These are phyloP conservation scores for Ustilago lituana DNA, from an alignment of 1,284 basidiomycete genomes.

Conservation along the genomic window DNA sequence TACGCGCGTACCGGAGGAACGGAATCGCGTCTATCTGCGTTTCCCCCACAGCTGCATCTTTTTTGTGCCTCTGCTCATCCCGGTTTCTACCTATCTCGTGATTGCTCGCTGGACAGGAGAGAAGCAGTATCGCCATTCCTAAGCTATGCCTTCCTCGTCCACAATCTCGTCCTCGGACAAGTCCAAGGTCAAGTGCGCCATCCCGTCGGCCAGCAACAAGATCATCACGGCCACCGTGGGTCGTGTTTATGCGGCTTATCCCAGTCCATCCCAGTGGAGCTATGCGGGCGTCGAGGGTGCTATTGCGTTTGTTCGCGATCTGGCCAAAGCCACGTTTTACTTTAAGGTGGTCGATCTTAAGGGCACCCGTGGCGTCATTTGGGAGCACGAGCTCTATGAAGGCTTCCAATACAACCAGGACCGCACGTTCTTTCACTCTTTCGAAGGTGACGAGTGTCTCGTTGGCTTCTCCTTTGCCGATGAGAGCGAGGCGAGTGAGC, in stretches of 20 bases:
- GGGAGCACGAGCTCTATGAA: conserved; percentile 92
- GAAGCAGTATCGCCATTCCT: conserved; percentile 52
- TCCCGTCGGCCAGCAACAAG: conserved; percentile 61
- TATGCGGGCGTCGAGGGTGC: conserved; percentile 64
- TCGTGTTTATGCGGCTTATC: conserved; percentile 62
- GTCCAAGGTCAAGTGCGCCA: conserved; percentile 63
- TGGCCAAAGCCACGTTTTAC: conserved; percentile 49
- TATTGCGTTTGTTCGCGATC: conserved; percentile 61
- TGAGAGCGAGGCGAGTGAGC: conserved; percentile 84
- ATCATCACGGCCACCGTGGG: conserved; percentile 65
- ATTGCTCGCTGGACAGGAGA: conserved; percentile 64
- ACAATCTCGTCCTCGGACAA: conserved; percentile 63
- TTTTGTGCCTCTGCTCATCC: conserved; percentile 58
- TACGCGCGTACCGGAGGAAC: background rate
- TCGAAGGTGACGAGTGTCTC: conserved; percentile 87
- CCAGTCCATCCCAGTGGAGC: conserved; percentile 51
- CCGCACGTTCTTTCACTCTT: conserved; percentile 91
- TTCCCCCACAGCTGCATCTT: conserved; percentile 52
- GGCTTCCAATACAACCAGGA: conserved; percentile 86
- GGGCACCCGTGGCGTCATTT: conserved; percentile 86
- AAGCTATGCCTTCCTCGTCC: conserved; percentile 58
- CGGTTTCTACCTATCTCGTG: conserved; percentile 57
- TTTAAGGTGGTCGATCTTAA: conserved; percentile 63
- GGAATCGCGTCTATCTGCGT: conserved; percentile 19
- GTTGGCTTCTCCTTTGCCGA: conserved; percentile 90